These are phyloP conservation scores for Brassica balearica DNA, from an alignment of 441 rosid species.

Conservation along the genomic window DNA sequence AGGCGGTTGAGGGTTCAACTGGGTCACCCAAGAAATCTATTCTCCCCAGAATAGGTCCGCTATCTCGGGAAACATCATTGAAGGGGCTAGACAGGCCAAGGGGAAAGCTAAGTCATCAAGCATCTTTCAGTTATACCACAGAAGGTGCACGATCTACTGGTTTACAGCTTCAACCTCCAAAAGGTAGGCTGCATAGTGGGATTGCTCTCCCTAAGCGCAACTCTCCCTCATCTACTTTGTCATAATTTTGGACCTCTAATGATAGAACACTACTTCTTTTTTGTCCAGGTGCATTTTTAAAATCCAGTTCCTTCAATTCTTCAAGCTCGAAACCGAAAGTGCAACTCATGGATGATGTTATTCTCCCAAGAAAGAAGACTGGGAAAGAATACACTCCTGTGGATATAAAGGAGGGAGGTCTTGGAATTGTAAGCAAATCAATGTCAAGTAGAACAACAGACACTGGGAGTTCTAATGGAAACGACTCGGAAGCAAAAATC, in stretches of 20 bases:
- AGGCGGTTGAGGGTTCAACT: slow-evolving; percentile 58
- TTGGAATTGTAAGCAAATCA: slow-evolving; percentile 70
- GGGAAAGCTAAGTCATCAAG: slow-evolving; percentile 55
- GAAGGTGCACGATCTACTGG: slow-evolving; percentile 59
- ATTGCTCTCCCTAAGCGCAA: slow-evolving; percentile 26
- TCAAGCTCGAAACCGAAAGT: slow-evolving; percentile 66
- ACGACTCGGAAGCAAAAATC: slow-evolving; percentile 66
- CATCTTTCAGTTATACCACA: slow-evolving; percentile 55
- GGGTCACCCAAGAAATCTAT: slow-evolving; percentile 69
- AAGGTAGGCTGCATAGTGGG: slow-evolving; percentile 56
- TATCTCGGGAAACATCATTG: slow-evolving; percentile 75
- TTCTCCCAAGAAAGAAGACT: slow-evolving; percentile 63
- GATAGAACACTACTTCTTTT: slow-evolving; percentile 13
- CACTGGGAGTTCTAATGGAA: slow-evolving; percentile 52
- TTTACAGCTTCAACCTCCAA: slow-evolving; percentile 58
- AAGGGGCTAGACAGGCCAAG: slow-evolving; percentile 76
- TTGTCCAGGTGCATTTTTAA: slow-evolving; percentile 67
- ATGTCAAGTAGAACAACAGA: slow-evolving; percentile 71
- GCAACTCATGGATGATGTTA: slow-evolving; percentile 68
- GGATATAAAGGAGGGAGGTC: slow-evolving; percentile 62
- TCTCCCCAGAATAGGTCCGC: slow-evolving; percentile 52
- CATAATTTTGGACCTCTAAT: neutral
- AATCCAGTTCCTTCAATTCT: slow-evolving; percentile 80
- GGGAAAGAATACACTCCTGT: slow-evolving; percentile 51
- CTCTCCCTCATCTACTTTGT: slow-evolving; percentile 6